Base-by-base conservation (phyloP, 441 rosid genomes). In the Mallotus japonicus region DNA sequence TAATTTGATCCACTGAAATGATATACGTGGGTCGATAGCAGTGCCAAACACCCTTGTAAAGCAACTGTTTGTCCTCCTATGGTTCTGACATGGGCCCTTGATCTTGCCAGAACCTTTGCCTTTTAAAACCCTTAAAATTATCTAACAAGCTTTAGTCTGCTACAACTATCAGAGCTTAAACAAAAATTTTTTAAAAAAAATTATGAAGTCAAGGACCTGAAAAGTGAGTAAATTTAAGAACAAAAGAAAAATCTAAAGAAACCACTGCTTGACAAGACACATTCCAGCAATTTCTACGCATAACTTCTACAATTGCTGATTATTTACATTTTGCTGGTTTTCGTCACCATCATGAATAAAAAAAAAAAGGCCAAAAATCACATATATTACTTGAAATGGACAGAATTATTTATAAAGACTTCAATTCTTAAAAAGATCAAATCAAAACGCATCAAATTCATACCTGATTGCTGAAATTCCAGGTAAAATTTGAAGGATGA, bases 381-480 rank as follows among this genome's bases (percentile, higher is more conserved):
- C 63, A 59, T 3, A 24, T 6, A 22, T 19, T 19, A 57, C 11
- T 22, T n/a, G 28, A 19, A 19, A 20, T 8, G 24, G 1, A 20
- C 28, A 5, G 61, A 2, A 10, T 32, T 51, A 0, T 42, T 62
- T n/a, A 11, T 16, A 28, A 5, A 12, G 4, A 44, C 11, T 46
- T 47, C 3, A 15, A 62, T 19, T 17, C 57, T 12, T 53, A 3
- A 16, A 53, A 51, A 53, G 6, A 37, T 37, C 40, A 37, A 6
- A 37, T 37, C 6, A 37, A 37, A 37, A 37, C 40, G 40, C 6
- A 37, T 37, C 40, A 37, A 24, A n/a, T 5, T 0, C 17, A 50
- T 73, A 87, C 92, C 96, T 86, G 80, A 87, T 81, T 47, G 96
- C 87, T 6, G 75, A 79, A 76, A 80, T 65, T 67, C 72, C 62